Evolutionary conservation across 805 yeast genomes (phyloP), one percentile per base, ranked within the genome.

Genomic region (Starmera quercuum): DNA sequence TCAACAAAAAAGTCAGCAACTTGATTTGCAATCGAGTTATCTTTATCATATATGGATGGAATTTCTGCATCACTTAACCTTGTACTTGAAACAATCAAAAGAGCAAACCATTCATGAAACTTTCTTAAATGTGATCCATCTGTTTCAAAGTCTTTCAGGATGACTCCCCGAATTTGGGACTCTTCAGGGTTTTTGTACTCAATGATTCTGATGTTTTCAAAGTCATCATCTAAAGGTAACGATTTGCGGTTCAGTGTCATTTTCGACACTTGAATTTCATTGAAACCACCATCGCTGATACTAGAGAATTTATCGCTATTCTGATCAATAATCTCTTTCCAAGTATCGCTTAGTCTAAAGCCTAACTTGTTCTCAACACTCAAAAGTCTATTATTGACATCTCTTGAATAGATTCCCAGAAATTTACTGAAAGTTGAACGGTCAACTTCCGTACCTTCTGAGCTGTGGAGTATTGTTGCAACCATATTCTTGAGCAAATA

Each of bases 1-100:
- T 46, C 41, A n/a, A 61, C 75, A 46, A 75, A 75, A 31, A 56
- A 61, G 11, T 64, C 59, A 13, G 75, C 56, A 41, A 65, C 51
- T 5, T 34, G 8, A 25, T 44, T 49, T 22, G 63, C 62, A 30
- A 50, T 47, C 6, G 44, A 30, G 22, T 35, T 30, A 10, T 39
- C 42, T 7, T 18, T 13, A 11, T 45, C 49, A 22, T 25, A 15
- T 3, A 13, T 7, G 4, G 29, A 27, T n/a, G 48, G 49, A 5
- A 24, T 21, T 13, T 40, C 44, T 37, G 56, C 42, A 12, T 45
- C 39, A 10, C 40, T 39, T 11, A 64, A 17, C 33, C 61, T 56
- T 3, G 66, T 42, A 29, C 61, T 62, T 30, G 53, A 53, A 29
- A 64, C 45, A 30, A 63, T 45, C 39, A 63, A 58, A 28, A 43